Base-by-base conservation (phyloP, 2,329 filamentous ascomycete species). In the Alternaria longipes region DNA sequence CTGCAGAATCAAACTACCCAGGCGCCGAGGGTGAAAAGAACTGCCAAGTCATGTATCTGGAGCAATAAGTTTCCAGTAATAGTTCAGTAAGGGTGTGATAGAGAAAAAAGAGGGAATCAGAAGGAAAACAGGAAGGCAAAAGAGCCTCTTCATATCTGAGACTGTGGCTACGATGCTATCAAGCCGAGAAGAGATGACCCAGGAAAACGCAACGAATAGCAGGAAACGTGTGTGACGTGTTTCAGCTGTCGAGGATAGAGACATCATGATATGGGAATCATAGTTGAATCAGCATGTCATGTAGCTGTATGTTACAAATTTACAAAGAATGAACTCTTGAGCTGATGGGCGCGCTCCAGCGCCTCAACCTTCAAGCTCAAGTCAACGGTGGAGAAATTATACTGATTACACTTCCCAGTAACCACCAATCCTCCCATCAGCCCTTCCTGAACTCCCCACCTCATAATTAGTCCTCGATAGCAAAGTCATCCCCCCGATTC, bases 401-500 rank as follows among this genome's bases (percentile, higher is more conserved):
- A n/a, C 20, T 18, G 3, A 7, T n/a, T 20, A 20, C 30, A 24
- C 14, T 16, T 5, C 30, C 30, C 5, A 8, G 9, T 36, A n/a
- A 16, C 5, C 46, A 30, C 8, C 18, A 34, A 6, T 7, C 45
- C 1, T 49, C 18, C 6, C 2, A 4, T 22, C 5, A 16, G 40
- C 28, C 5, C 28, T 49, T 8, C 28, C 28, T 22, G 11, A 47
- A 32, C 5, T 14, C 16, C 16, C 11, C 45, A n/a, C 5, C 11
- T 11, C 28, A 16, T 18, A 16, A 28, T 34, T 22, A 61, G 24
- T 61, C 59, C 45, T 58, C 59, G 38, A 61, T 51, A 49, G 59
- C 59, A 58, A 44, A 61, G 8, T 44, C 53, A 34, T 51, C 30
- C 8, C 14, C 38, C 44, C 42, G 20, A 4, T 30, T 36, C 42